phyloP scores from a whole-genome alignment of 2,329 filamentous ascomycete species.

The Colletotrichum liaoningense region DNA sequence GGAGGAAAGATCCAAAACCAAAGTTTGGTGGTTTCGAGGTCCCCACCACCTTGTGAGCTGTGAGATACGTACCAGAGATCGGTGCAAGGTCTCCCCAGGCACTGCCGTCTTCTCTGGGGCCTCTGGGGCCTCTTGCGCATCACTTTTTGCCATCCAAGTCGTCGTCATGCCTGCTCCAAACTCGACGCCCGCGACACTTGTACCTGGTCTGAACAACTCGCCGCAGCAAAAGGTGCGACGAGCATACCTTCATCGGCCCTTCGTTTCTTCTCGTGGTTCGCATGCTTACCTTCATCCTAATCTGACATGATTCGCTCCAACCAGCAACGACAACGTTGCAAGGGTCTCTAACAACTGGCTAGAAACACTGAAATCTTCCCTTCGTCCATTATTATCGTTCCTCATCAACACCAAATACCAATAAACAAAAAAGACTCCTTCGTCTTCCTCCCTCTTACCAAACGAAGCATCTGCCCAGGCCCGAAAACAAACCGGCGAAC shows the following conservation, averaged over 20 bases:
- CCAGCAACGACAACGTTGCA: background rate
- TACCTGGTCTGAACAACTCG: background rate
- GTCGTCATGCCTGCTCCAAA: conserved; percentile 24
- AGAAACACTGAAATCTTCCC: background rate
- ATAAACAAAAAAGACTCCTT: background rate
- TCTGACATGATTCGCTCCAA: background rate
- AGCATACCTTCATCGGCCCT: background rate
- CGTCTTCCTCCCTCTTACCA: background rate
- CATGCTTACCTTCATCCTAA: background rate
- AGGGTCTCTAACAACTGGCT: background rate
- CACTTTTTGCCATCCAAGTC: conserved; percentile 7
- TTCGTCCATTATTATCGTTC: background rate
- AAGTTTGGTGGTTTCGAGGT: background rate
- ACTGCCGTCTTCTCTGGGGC: background rate
- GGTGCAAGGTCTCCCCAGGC: background rate
- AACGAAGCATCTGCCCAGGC: background rate
- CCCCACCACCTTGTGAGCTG: background rate
- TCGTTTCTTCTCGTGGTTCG: background rate
- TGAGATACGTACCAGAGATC: background rate
- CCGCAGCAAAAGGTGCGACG: background rate
- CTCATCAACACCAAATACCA: too few species aligned
- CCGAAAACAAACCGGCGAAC: background rate
- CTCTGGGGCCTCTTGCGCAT: background rate
- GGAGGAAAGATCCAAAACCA: background rate
- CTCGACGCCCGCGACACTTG: background rate